Percentiles rank a stretch among this genome's conserved stretches.
Conservation (phyloP, 768 basidiomycete genomes). For the Termitomyces sp. region DNA sequence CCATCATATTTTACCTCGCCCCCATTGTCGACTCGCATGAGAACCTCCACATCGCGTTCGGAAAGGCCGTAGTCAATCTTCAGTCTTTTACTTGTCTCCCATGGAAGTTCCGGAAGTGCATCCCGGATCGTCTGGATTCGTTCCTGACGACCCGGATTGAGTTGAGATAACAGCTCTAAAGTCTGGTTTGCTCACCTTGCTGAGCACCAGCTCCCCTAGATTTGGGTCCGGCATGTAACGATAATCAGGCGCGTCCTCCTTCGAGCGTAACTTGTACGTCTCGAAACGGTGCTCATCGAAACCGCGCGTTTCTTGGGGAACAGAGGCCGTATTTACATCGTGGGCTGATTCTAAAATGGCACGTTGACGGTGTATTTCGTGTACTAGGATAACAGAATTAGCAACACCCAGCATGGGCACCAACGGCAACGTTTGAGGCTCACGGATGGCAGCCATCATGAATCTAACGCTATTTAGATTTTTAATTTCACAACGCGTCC, state of each 20-base stretch:
- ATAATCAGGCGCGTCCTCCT: constrained; percentile 95
- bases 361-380: constrained; percentile 79
- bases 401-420: background rate
- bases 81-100: constrained; percentile 53
- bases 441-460: constrained; percentile 84
- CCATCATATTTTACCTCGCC: constrained; percentile 62
- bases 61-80: constrained; percentile 40
- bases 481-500: constrained; percentile 94
- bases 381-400: constrained; percentile 37
- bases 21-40: constrained; percentile 67
- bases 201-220: constrained; percentile 65
- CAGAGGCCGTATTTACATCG: constrained; percentile 24
- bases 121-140: constrained; percentile 49
- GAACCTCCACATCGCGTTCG: constrained; percentile 63
- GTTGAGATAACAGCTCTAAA: background rate
- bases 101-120: constrained; percentile 74
- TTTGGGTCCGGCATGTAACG: constrained; percentile 98
- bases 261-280: constrained; percentile 79
- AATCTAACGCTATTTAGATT: constrained; percentile 91
- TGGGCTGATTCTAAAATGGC: constrained; percentile 36
- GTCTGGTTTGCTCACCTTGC: constrained; percentile 30
- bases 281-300: constrained; percentile 78
- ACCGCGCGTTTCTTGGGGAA: constrained; percentile 86
- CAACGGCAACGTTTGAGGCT: constrained; percentile 4
- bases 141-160: constrained; percentile 33